Conservation (phyloP, 2,329 filamentous ascomycete genomes). For the Colletotrichum phormii region DNA sequence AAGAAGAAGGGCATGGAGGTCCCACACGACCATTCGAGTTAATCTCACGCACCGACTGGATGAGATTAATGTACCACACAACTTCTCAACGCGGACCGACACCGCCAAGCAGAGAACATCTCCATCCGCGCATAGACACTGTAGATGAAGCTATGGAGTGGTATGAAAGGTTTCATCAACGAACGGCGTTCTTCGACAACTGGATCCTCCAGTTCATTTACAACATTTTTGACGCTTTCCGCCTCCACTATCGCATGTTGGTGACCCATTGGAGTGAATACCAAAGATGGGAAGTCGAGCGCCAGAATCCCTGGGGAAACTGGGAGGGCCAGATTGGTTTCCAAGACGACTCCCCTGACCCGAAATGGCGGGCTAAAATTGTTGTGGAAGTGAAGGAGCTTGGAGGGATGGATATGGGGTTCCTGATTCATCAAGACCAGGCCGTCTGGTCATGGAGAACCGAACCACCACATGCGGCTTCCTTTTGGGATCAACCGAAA, state of each 20-base stretch:
- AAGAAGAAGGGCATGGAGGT: too few species aligned
- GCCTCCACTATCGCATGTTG: neutral
- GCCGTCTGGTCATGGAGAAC: neutral
- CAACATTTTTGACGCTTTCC: neutral
- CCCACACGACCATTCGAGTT: too few species aligned
- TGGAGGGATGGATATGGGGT: neutral
- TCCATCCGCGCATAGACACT: neutral
- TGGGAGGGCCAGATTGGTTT: neutral
- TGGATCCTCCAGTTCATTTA: neutral
- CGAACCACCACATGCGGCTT: neutral
- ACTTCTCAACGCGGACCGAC: neutral
- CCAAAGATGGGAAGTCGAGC: neutral
- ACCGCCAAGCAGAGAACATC: neutral
- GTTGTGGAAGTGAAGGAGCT: neutral
- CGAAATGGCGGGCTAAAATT: neutral
- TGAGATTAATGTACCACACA: neutral
- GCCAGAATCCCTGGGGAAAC: neutral
- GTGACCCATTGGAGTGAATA: neutral
- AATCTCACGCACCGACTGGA: neutral
- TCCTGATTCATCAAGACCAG: neutral
- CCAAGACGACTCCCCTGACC: neutral
- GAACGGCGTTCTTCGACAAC: neutral
- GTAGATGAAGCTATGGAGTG: neutral
- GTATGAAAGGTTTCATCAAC: neutral
- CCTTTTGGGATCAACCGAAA: neutral